Evolutionary conservation across 1,139 yeast species (phyloP).

Genomic region (Geotrichum australiense): DNA sequence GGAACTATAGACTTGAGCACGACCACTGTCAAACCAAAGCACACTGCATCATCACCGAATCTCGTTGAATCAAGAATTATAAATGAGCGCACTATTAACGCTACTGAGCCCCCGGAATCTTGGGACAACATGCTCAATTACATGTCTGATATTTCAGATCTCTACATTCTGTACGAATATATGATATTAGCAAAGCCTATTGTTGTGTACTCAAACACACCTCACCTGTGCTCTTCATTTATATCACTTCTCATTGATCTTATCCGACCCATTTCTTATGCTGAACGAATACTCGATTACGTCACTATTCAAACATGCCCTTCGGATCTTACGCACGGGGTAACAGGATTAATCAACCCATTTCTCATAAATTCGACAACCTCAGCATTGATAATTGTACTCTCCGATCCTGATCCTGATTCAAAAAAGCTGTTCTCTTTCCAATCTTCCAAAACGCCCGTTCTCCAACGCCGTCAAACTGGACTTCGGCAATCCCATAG

Average conservation of each 20-base stretch:
- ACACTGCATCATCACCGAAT: conserved; percentile 10
- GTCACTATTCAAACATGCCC: conserved; percentile 26
- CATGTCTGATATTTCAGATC: conserved; percentile 22
- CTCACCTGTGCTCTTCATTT: conserved; percentile 27
- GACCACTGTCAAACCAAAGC: conserved; percentile 6
- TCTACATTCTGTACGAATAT: conserved; percentile 28
- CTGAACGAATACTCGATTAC: conserved; percentile 25
- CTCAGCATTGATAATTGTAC: too few species aligned
- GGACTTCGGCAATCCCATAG: conserved; percentile 11
- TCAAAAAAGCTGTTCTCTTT: conserved; percentile 14
- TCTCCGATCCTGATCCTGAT: too few species aligned
- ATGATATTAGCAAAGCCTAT: conserved; percentile 24
- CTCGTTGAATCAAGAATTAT: conserved; percentile 7
- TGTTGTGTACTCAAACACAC: conserved; percentile 25
- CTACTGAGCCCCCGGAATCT: conserved; percentile 22
- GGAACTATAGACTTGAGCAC: conserved; percentile 17
- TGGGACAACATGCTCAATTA: conserved; percentile 23
- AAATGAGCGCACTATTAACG: conserved; percentile 18
- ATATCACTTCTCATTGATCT: conserved; percentile 24
- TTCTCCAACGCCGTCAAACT: conserved; percentile 12
- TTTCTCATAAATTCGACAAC: too few species aligned
- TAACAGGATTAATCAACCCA: conserved; percentile 29
- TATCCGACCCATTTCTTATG: conserved; percentile 25
- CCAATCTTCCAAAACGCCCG: conserved; percentile 14
- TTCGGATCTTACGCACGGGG: conserved; percentile 18